Conservation (phyloP, 2,329 filamentous ascomycete species). For the Penicillium sp. region DNA sequence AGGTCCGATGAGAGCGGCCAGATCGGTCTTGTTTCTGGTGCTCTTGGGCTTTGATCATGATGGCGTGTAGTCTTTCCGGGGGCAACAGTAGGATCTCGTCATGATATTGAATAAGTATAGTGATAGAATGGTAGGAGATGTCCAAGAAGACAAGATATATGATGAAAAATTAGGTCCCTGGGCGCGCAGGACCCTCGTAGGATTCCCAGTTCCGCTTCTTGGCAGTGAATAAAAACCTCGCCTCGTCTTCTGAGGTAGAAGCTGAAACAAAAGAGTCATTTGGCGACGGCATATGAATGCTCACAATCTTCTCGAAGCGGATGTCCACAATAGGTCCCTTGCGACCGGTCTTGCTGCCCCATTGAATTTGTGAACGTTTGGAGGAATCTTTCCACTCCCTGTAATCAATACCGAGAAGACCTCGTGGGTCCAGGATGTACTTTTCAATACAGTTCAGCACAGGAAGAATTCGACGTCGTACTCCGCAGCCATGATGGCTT, state of each 20-base stretch:
- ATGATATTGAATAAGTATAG: background rate
- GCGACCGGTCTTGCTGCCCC: constrained; percentile 18
- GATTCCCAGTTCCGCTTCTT: constrained; percentile 37
- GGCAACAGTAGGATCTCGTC: background rate
- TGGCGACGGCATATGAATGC: constrained; percentile 10
- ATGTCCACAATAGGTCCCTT: constrained; percentile 26
- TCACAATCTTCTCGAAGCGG: constrained; percentile 24
- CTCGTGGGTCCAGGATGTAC: constrained; percentile 33
- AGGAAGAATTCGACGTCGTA: constrained; percentile 41
- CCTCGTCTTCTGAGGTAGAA: constrained; percentile 25
- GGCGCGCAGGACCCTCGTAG: constrained; percentile 4
- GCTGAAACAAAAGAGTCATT: background rate
- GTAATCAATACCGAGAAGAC: constrained; percentile 30
- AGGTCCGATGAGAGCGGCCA: background rate
- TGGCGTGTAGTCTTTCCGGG: background rate
- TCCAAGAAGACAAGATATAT: background rate
- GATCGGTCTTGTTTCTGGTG: background rate
- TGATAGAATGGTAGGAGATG: background rate
- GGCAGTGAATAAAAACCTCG: constrained; percentile 35
- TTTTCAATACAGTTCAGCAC: constrained; percentile 39
- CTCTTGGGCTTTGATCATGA: background rate
- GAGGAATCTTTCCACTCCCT: constrained; percentile 8
- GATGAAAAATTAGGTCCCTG: background rate
- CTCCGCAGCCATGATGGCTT: constrained; percentile 42
- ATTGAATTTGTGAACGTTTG: constrained; percentile 9